These are phyloP conservation scores for Tylopilus balloui DNA, from an alignment of 768 basidiomycete genomes.

Conservation along the genomic window DNA sequence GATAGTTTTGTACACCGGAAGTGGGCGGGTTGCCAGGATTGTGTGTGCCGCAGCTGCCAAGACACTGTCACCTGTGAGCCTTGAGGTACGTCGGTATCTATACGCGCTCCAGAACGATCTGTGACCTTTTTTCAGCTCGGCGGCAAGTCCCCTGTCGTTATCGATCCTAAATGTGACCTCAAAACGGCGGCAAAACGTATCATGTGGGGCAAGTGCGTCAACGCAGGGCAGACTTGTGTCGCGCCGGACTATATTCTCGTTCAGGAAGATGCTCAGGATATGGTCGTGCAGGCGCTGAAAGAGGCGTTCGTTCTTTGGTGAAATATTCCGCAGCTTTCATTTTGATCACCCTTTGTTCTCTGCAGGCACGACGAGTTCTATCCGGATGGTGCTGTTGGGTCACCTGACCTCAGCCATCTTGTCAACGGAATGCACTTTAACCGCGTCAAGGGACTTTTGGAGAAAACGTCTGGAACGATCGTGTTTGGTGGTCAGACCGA, in stretches of 20 bases:
- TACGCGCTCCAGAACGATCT: not conserved
- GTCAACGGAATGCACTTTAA: conserved; percentile 49
- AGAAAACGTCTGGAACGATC: conserved; percentile 60
- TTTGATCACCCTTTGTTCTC: not conserved
- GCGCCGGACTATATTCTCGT: conserved; percentile 57
- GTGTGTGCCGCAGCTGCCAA: conserved; percentile 75
- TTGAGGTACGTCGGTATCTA: conserved; percentile 38
- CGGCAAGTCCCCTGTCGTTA: conserved; percentile 72
- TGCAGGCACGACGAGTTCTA: conserved; percentile 33
- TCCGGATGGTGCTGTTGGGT: conserved; percentile 39
- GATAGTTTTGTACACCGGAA: conserved; percentile 52
- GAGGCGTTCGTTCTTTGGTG: conserved; percentile 34
- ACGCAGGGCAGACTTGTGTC: conserved; percentile 74
- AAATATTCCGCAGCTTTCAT: not conserved
- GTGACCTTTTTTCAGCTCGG: conserved; percentile 41
- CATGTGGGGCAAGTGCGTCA: conserved; percentile 77
- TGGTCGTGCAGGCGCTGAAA: conserved; percentile 38
- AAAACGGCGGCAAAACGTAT: conserved; percentile 64
- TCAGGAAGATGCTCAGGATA: conserved; percentile 37
- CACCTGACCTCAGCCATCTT: conserved; percentile 48
- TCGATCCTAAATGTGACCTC: conserved; percentile 68
- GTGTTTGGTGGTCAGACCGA: conserved; percentile 62
- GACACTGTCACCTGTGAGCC: conserved; percentile 62
- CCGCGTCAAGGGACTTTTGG: conserved; percentile 61
- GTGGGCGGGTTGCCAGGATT: conserved; percentile 57